Evolutionary conservation across 2,329 filamentous ascomycete genomes (phyloP).

Genomic region (Mollisiaceae sp.): DNA sequence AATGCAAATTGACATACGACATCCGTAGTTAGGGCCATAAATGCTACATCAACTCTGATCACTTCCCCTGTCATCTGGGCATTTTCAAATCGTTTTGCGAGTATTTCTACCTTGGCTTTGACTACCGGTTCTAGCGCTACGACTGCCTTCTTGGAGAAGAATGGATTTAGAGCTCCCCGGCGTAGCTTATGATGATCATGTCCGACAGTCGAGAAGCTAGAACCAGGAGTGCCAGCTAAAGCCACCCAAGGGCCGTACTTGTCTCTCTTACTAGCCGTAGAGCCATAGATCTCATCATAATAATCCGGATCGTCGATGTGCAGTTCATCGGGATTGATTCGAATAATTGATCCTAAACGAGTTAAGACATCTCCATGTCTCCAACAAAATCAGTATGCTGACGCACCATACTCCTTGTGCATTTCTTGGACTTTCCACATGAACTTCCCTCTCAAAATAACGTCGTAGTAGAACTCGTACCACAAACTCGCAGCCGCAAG

Average conservation of each 20-base stretch:
- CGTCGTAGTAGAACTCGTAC: constrained; percentile 14
- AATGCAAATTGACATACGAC: constrained; percentile 15
- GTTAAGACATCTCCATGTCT: neutral
- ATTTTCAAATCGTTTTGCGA: neutral
- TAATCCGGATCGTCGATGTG: constrained; percentile 28
- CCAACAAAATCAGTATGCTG: neutral
- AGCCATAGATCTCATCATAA: constrained; percentile 31
- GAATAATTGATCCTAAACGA: constrained; percentile 27
- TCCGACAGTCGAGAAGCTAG: constrained; percentile 30
- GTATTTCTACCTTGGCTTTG: neutral
- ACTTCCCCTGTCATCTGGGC: neutral
- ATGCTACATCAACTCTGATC: constrained; percentile 6
- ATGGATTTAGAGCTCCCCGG: constrained; percentile 33
- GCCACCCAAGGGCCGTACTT: constrained; percentile 15
- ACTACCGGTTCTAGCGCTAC: constrained; percentile 1
- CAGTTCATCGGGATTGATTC: constrained; percentile 30
- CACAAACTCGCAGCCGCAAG: constrained; percentile 8
- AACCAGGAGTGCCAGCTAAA: constrained; percentile 9
- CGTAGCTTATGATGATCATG: constrained; percentile 34
- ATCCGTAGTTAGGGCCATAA: constrained; percentile 14
- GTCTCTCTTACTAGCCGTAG: constrained; percentile 16
- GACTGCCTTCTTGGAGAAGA: constrained; percentile 27
- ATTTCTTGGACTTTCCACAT: constrained; percentile 11
- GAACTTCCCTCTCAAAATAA: constrained; percentile 11
- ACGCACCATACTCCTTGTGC: constrained; percentile 9